Conservation (phyloP, 306 rosid genomes). For the Glycyrrhiza uralensis region DNA sequence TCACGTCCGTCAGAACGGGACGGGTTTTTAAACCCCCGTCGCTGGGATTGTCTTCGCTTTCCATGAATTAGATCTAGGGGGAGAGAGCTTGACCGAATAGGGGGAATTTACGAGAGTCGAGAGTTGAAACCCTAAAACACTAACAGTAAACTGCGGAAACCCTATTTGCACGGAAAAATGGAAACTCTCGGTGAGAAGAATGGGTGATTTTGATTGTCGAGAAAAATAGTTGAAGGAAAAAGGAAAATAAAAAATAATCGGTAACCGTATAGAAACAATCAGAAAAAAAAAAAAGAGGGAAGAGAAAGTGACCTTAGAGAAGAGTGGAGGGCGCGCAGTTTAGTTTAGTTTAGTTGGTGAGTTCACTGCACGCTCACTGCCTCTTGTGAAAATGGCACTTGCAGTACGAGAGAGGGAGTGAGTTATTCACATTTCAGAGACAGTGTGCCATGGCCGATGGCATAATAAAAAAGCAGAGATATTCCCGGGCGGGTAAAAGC, state of each 20-base stretch:
- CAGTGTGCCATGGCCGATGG: too few relatives aligned
- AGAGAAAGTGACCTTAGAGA: too few relatives aligned
- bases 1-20: constrained; percentile 48
- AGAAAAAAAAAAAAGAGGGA: too few relatives aligned
- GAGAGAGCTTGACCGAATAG: not conserved
- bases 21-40: constrained; percentile 45
- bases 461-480: not conserved
- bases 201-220: not conserved
- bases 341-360: too few relatives aligned
- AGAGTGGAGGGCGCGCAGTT: not conserved
- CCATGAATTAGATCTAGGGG: constrained; percentile 23
- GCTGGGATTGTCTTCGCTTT: constrained; percentile 41
- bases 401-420: not conserved
- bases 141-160: too few relatives aligned
- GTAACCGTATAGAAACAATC: not conserved
- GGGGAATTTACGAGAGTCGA: not conserved
- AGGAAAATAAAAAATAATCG: not conserved
- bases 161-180: not conserved
- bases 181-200: not conserved
- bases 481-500: constrained; percentile 7
- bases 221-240: not conserved
- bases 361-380: not conserved
- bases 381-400: not conserved
- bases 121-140: constrained; percentile 22
- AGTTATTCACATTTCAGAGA: too few relatives aligned